Conservation (phyloP, 2,329 filamentous ascomycete genomes). For the Scedosporium boydii region DNA sequence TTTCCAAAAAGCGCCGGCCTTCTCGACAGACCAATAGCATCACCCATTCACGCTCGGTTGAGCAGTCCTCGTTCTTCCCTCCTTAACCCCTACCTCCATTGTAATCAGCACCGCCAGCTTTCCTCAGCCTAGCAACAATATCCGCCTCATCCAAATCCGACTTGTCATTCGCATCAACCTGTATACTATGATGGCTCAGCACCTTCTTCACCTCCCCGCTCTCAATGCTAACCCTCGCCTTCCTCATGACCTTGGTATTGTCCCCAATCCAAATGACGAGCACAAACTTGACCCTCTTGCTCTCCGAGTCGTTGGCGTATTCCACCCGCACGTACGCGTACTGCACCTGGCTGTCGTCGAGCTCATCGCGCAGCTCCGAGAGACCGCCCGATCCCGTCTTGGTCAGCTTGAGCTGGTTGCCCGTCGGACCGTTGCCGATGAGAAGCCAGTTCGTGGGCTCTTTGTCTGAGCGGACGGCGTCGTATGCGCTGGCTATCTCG, state of each 20-base stretch:
- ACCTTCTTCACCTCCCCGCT: conserved; percentile 55
- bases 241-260: conserved; percentile 57
- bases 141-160: conserved; percentile 52
- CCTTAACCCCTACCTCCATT: conserved; percentile 50
- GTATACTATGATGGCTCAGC: conserved; percentile 55
- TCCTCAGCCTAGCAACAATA: conserved; percentile 51
- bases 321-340: conserved; percentile 59
- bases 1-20: not conserved
- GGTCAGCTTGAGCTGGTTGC: conserved; percentile 46
- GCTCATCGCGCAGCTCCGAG: conserved; percentile 41
- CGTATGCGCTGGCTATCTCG: conserved; percentile 55
- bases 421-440: conserved; percentile 48
- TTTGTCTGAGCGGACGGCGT: conserved; percentile 58
- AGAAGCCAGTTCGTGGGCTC: conserved; percentile 58
- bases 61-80: not conserved
- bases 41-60: too few relatives aligned
- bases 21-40: not conserved
- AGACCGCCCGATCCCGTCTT: conserved; percentile 53
- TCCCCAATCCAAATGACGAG: conserved; percentile 61
- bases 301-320: conserved; percentile 64
- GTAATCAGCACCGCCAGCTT: conserved; percentile 62
- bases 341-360: conserved; percentile 52
- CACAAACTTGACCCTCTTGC: conserved; percentile 57
- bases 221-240: conserved; percentile 59
- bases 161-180: conserved; percentile 52